Base-by-base conservation (phyloP, 2,329 filamentous ascomycete genomes). In the Cladosporium phlei region DNA sequence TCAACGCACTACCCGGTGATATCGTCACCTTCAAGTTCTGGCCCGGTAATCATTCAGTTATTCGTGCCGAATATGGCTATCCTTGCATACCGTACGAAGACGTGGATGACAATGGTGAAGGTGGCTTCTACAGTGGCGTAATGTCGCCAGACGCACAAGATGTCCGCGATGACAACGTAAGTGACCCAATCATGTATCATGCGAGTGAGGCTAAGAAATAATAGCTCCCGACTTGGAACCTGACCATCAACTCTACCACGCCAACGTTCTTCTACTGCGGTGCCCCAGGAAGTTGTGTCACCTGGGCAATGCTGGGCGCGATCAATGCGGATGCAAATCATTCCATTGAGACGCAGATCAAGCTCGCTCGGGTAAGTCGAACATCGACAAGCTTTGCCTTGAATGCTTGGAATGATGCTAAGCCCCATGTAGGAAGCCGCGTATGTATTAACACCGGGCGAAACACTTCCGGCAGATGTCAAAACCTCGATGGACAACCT, bases 231-330 rank as follows among this genome's bases (percentile, higher is more conserved):
- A 55, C 52, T 9, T 63, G 58, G 57, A 63, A 63, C 27, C 37
- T 64, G 10, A 63, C 60, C 16, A 68, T 86, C 47, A 84, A 85
- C 55, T 70, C 81, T 52, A 82, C 80, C 0, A 64, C 76, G 17
- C 82, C 84, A 0, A 75, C 82, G 12, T 86, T 83, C 61, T 85
- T 78, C 63, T 88, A 87, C 62, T 88, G 83, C 52, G 78, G 81
- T 0, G 83, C 83, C 0, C 74, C 79, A 0, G 75, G 71, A 1
- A 86, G 83, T 2, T 91, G 86, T 58, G 71, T 73, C 3, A 63
- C 68, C 2, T 75, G 83, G 33, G 74, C 78, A 17, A 91, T 91
- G 86, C 76, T 91, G 12, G 86, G 85, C 3, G 83, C 79, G 1
- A 83, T 91, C 55, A 91, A 90, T 58, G 77, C 82, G 5, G 69